A percentile compares a stretch with the other conserved stretches of the same genome.
phyloP scores from a whole-genome alignment of 805 yeast genomes.

The Hermanozyma aechmeae region DNA sequence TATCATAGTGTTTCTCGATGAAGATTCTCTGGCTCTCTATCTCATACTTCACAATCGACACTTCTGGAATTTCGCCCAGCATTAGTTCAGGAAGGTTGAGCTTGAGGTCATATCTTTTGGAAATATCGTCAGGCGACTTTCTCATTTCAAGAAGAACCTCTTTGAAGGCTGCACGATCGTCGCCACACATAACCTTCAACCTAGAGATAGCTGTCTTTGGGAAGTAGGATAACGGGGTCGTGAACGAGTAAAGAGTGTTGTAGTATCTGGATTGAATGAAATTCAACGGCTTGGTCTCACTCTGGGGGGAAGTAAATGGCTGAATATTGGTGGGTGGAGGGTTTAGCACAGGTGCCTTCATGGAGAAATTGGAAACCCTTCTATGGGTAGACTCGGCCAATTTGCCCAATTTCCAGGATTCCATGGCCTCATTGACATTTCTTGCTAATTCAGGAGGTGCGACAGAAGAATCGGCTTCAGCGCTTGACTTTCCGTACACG shows the following conservation, averaged over 20 bases:
- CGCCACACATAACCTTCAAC: too few relatives aligned
- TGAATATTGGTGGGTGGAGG: neutral
- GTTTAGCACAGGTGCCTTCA: slow-evolving; percentile 9
- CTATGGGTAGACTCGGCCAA: neutral
- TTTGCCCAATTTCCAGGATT: neutral
- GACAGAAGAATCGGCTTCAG: neutral
- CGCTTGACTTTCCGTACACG: too few relatives aligned
- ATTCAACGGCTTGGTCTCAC: slow-evolving; percentile 16
- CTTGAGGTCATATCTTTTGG: too few relatives aligned
- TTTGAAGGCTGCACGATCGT: too few relatives aligned
- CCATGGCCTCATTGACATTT: neutral
- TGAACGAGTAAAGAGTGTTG: slow-evolving; percentile 27
- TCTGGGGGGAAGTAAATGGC: slow-evolving; percentile 8
- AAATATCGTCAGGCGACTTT: too few relatives aligned
- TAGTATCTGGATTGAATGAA: slow-evolving; percentile 27
- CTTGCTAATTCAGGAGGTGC: neutral
- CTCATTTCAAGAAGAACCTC: too few relatives aligned
- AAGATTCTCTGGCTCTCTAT: neutral
- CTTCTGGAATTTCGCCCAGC: too few relatives aligned
- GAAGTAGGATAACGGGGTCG: slow-evolving; percentile 31
- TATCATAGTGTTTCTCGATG: neutral
- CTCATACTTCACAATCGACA: too few relatives aligned
- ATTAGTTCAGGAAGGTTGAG: too few relatives aligned
- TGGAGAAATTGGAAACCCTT: slow-evolving; percentile 4
- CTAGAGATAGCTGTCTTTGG: too few relatives aligned